Evolutionary conservation across 2,329 filamentous ascomycete genomes (phyloP).

Genomic region (Fusarium austroafricanum): DNA sequence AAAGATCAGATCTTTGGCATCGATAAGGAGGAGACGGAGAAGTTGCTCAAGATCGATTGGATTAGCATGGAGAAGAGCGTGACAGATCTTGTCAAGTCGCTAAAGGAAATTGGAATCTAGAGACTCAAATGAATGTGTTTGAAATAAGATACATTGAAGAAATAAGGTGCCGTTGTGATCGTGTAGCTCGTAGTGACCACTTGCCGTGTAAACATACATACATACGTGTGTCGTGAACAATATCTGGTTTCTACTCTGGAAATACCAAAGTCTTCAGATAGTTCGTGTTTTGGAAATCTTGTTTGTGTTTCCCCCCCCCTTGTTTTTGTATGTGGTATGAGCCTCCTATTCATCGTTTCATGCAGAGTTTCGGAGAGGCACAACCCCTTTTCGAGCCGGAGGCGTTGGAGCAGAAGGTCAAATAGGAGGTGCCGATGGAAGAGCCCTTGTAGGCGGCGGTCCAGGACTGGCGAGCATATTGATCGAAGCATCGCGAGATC

Average conservation of each 20-base stretch:
- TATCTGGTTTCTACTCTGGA: background rate
- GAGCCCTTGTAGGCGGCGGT: constrained; percentile 59
- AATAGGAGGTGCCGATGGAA: constrained; percentile 45
- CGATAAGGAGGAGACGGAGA: constrained; percentile 69
- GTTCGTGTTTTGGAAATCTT: background rate
- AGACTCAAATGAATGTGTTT: background rate
- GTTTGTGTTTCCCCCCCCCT: background rate
- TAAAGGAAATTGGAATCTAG: constrained; percentile 60
- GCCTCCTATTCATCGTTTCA: background rate
- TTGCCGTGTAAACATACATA: constrained; percentile 9
- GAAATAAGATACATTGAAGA: constrained; percentile 6
- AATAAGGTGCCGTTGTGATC: background rate
- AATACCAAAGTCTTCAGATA: constrained; percentile 45
- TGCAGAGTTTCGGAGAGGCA: background rate
- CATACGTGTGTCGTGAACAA: constrained; percentile 8
- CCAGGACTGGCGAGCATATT: constrained; percentile 51
- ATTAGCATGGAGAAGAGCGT: constrained; percentile 70
- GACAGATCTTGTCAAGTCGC: constrained; percentile 71
- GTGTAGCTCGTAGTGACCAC: constrained; percentile 7
- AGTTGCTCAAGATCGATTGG: constrained; percentile 72
- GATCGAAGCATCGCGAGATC: constrained; percentile 20
- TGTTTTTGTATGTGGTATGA: background rate
- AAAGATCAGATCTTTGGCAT: constrained; percentile 61
- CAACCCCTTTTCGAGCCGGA: constrained; percentile 13
- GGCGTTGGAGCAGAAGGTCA: constrained; percentile 28